Evolutionary conservation across 345 rosid species (phyloP).

Genomic region (Hibiscus trionum): DNA sequence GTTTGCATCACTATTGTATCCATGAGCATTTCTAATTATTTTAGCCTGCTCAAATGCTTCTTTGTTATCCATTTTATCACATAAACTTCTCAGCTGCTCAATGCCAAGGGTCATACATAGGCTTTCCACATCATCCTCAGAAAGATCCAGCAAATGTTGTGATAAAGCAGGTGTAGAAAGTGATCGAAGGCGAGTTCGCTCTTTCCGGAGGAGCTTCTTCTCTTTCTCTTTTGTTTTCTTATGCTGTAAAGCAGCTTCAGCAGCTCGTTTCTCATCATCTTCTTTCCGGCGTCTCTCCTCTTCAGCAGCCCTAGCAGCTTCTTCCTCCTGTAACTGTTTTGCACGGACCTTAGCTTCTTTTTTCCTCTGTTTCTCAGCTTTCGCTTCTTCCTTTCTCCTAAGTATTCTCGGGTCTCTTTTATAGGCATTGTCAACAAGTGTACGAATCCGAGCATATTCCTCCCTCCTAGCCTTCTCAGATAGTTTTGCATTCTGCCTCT

Average conservation of each 20-base stretch:
- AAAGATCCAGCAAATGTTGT: constrained; percentile 47
- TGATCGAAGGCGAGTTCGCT: constrained; percentile 72
- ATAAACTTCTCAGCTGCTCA: constrained; percentile 56
- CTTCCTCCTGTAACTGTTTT: constrained; percentile 83
- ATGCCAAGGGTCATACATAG: constrained; percentile 70
- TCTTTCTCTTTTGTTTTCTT: constrained; percentile 85
- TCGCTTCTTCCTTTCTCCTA: constrained; percentile 78
- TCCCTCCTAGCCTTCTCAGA: constrained; percentile 87
- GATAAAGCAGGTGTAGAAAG: constrained; percentile 58
- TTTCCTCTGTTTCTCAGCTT: constrained; percentile 84
- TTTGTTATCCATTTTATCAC: constrained; percentile 65
- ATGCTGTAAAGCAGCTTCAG: constrained; percentile 74
- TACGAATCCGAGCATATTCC: constrained; percentile 75
- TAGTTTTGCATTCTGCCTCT: constrained; percentile 87
- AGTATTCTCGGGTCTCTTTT: constrained; percentile 79
- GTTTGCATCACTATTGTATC: constrained; percentile 24
- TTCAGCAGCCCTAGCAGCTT: constrained; percentile 71
- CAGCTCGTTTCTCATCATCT: constrained; percentile 72
- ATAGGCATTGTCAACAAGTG: constrained; percentile 91
- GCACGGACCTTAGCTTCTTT: constrained; percentile 76
- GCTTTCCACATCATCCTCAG: constrained; percentile 68
- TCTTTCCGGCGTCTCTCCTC: constrained; percentile 72
- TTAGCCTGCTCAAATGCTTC: constrained; percentile 55
- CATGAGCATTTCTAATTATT: constrained; percentile 47
- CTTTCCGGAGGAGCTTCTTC: constrained; percentile 89